phyloP scores from a whole-genome alignment of 768 basidiomycete genomes.

The Leucocoprinus birnbaumii region DNA sequence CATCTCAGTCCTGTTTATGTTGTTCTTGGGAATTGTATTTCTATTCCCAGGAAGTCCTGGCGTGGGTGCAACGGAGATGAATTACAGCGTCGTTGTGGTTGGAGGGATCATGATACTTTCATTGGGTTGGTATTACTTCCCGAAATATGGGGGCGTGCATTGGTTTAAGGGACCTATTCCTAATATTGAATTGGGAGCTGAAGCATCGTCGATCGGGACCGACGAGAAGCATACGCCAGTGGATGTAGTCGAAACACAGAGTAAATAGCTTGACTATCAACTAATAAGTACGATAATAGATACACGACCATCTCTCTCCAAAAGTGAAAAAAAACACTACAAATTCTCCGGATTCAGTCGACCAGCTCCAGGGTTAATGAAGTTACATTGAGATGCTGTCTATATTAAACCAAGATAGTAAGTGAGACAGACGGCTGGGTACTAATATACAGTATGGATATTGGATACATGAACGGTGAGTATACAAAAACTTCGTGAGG shows the following conservation, averaged over 20 bases:
- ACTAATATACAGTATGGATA: neutral
- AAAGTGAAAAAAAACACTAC: no score
- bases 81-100: constrained; percentile 70
- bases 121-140: constrained; percentile 67
- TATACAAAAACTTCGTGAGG: neutral
- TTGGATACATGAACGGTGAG: neutral
- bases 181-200: constrained; percentile 24
- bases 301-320: no score
- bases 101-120: constrained; percentile 60
- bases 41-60: constrained; percentile 61
- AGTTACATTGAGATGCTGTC: no score
- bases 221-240: neutral
- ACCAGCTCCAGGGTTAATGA: no score
- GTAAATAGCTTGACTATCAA: no score
- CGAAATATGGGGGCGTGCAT: constrained; percentile 65
- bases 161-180: constrained; percentile 73
- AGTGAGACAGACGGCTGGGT: neutral
- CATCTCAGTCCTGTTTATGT: constrained; percentile 63
- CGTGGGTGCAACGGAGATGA: constrained; percentile 51
- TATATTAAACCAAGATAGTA: neutral
- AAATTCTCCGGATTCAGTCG: no score
- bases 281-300: no score
- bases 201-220: neutral
- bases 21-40: constrained; percentile 60
- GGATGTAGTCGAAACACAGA: neutral